Conservation (phyloP, 2,329 filamentous ascomycete genomes). For the Tolypocladium album region DNA sequence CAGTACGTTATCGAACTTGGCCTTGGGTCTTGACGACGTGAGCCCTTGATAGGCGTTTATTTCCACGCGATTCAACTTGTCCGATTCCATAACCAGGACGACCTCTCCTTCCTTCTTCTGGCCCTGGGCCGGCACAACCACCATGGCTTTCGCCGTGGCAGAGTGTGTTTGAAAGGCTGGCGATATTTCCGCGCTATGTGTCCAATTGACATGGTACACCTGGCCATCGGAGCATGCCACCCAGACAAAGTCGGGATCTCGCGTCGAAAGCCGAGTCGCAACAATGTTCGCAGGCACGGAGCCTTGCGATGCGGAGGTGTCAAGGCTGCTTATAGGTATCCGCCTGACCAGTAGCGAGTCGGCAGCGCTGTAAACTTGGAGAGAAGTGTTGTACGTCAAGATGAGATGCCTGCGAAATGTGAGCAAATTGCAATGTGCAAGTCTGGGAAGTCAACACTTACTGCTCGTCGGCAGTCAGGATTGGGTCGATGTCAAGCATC, state of each 20-base stretch:
- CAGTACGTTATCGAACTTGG: slow-evolving; percentile 23
- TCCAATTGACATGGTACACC: slow-evolving; percentile 50
- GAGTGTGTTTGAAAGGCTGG: slow-evolving; percentile 30
- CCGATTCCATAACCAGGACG: slow-evolving; percentile 34
- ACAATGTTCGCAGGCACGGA: slow-evolving; percentile 24
- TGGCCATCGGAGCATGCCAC: slow-evolving; percentile 47
- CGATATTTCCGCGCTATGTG: slow-evolving; percentile 29
- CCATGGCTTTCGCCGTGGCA: slow-evolving; percentile 34
- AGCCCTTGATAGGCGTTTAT: slow-evolving; percentile 35
- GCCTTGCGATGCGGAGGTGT: slow-evolving; percentile 12
- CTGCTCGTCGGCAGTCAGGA: slow-evolving; percentile 51
- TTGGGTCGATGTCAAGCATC: slow-evolving; percentile 54
- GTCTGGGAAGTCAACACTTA: slow-evolving; percentile 22
- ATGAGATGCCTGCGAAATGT: slow-evolving; percentile 52
- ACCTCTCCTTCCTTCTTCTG: slow-evolving; percentile 27
- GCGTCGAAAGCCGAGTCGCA: slow-evolving; percentile 27
- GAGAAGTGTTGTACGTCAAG: slow-evolving; percentile 59
- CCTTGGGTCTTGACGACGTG: slow-evolving; percentile 5
- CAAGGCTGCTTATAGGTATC: slow-evolving; percentile 40
- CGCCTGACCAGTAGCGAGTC: slow-evolving; percentile 73
- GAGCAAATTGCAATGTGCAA: slow-evolving; percentile 2
- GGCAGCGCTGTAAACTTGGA: slow-evolving; percentile 71
- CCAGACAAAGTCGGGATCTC: slow-evolving; percentile 40
- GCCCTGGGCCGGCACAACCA: slow-evolving; percentile 26
- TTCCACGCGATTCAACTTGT: slow-evolving; percentile 20